phyloP scores from a whole-genome alignment of 495 filamentous ascomycete species.

The Daldinia vernicosa region DNA sequence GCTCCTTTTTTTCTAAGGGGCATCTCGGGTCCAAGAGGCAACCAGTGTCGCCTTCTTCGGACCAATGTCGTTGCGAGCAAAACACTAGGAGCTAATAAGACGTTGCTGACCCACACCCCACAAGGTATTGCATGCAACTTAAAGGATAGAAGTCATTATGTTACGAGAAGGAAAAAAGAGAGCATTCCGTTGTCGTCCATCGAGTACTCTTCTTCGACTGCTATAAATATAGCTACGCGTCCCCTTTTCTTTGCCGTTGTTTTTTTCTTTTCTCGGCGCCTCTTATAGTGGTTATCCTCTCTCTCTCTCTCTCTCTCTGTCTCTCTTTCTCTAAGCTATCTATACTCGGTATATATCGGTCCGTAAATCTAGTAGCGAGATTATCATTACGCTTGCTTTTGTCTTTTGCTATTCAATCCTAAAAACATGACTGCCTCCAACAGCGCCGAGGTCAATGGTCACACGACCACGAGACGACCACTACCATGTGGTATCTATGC shows the following conservation, averaged over 20 bases:
- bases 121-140: conserved; percentile 31
- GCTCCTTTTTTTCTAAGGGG: conserved; percentile 32
- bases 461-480: conserved; percentile 61
- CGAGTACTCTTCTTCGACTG: conserved; percentile 24
- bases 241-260: conserved; percentile 22
- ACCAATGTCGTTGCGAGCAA: conserved; percentile 52
- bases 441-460: conserved; percentile 49
- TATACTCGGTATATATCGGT: conserved; percentile 33
- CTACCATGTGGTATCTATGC: conserved; percentile 88
- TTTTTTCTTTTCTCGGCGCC: conserved; percentile 29
- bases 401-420: conserved; percentile 5
- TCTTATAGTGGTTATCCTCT: conserved; percentile 28
- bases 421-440: conserved; percentile 52
- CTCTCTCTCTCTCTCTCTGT: conserved; percentile 20
- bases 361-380: conserved; percentile 22
- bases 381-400: conserved; percentile 17
- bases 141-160: conserved; percentile 46
- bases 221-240: conserved; percentile 38
- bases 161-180: conserved; percentile 43
- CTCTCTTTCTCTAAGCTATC: conserved; percentile 17
- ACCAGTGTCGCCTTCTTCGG: conserved; percentile 45
- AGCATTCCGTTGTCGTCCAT: conserved; percentile 13
- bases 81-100: conserved; percentile 34
- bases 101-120: conserved; percentile 41
- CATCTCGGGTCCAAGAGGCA: conserved; percentile 31